phyloP scores from a whole-genome alignment of 1,284 basidiomycete genomes.

The Sporisorium graminicola region DNA sequence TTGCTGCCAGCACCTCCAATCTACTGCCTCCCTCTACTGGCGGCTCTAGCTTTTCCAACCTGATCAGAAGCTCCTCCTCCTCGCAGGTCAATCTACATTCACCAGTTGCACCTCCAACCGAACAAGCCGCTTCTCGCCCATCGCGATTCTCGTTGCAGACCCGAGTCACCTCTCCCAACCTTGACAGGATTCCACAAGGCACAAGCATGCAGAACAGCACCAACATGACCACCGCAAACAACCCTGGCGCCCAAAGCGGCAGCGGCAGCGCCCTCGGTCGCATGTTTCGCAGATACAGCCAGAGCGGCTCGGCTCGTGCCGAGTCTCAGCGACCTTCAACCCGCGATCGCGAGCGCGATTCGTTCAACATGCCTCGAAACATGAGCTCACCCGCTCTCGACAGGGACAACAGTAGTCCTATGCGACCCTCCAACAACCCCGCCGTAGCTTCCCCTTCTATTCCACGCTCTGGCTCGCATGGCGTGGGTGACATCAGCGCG shows the following conservation, averaged over 20 bases:
- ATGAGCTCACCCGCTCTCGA: constrained; percentile 33
- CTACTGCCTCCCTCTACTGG: constrained; percentile 19
- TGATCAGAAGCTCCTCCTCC: constrained; percentile 39
- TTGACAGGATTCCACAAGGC: constrained; percentile 5
- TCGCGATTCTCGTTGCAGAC: constrained; percentile 15
- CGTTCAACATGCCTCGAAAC: constrained; percentile 31
- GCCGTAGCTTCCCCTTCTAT: constrained; percentile 13
- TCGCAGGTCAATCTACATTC: constrained; percentile 31
- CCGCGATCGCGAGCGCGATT: constrained; percentile 26
- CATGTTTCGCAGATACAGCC: constrained; percentile 63
- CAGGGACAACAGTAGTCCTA: constrained; percentile 20
- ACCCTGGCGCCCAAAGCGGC: constrained; percentile 7
- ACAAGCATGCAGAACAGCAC: neutral
- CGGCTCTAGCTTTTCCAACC: constrained; percentile 20
- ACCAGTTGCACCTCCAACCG: neutral
- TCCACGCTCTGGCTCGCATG: constrained; percentile 29
- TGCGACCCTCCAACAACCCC: constrained; percentile 12
- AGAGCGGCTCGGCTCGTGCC: constrained; percentile 28
- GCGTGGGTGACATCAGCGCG: constrained; percentile 5
- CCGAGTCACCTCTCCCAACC: constrained; percentile 13
- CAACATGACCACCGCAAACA: constrained; percentile 30
- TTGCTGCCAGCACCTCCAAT: constrained; percentile 47
- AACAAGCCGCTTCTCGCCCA: constrained; percentile 11
- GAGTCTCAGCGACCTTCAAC: constrained; percentile 31
- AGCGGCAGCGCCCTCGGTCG: constrained; percentile 54